Conservation (phyloP, 306 rosid genomes). For the Erythrophleum fordii region DNA sequence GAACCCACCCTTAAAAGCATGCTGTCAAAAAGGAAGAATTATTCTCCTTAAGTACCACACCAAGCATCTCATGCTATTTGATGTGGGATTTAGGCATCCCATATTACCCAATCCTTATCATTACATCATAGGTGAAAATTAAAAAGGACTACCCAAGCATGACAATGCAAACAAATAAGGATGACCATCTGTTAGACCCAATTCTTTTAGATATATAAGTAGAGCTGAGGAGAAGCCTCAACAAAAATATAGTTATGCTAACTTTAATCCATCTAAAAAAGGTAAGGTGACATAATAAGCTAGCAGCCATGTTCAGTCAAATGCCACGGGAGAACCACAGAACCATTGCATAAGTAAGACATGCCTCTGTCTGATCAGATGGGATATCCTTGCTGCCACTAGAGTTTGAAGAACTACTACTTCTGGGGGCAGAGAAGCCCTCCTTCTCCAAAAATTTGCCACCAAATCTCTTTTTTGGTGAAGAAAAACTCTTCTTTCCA, state of each 20-base stretch:
- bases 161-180: conserved; percentile 28
- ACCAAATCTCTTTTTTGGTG: conserved; percentile 41
- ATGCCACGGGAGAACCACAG: not conserved
- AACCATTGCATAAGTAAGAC: conserved; percentile 39
- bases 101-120: too few species aligned
- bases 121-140: conserved; percentile 2
- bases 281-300: not conserved
- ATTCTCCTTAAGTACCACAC: too few species aligned
- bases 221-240: not conserved
- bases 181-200: conserved; percentile 16
- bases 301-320: not conserved
- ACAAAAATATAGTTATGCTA: conserved; percentile 18
- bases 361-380: conserved; percentile 66
- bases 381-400: conserved; percentile 48
- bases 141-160: conserved; percentile 25
- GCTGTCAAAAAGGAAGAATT: too few species aligned
- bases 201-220: not conserved
- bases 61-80: too few species aligned
- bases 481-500: conserved; percentile 40
- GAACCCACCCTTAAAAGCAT: too few species aligned
- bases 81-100: too few species aligned
- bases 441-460: conserved; percentile 35
- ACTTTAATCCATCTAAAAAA: conserved; percentile 1
- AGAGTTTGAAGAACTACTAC: conserved; percentile 64
- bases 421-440: conserved; percentile 43